phyloP scores from a whole-genome alignment of 1,284 basidiomycete species.

The Cronartium quercuum region DNA sequence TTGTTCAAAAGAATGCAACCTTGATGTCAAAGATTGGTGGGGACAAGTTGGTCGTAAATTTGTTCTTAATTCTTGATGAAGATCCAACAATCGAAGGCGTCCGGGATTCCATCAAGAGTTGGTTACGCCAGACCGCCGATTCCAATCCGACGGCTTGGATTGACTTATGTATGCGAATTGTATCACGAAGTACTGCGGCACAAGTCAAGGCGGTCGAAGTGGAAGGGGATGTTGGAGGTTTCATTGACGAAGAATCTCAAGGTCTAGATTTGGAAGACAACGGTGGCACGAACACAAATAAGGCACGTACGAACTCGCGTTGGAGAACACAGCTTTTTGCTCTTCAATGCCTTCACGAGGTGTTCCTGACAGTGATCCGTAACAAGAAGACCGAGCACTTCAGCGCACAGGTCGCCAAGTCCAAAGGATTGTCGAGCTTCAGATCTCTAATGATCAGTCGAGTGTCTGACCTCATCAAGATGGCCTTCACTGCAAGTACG shows the following conservation, averaged over 20 bases:
- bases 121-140: constrained; percentile 89
- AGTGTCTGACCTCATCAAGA: constrained; percentile 88
- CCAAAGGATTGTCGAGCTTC: constrained; percentile 48
- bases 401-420: constrained; percentile 61
- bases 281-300: constrained; percentile 33
- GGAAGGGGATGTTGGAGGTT: constrained; percentile 58
- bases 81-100: constrained; percentile 93
- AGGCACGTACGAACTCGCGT: constrained; percentile 55
- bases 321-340: constrained; percentile 98
- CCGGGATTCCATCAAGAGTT: constrained; percentile 83
- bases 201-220: constrained; percentile 47
- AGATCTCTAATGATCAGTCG: constrained; percentile 65
- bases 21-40: constrained; percentile 89
- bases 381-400: constrained; percentile 75
- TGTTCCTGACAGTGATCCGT: constrained; percentile 67
- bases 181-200: constrained; percentile 57
- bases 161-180: constrained; percentile 91
- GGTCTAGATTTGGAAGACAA: constrained; percentile 42
- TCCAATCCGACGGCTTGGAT: constrained; percentile 96
- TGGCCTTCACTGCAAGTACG: constrained; percentile 95
- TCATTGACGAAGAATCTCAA: constrained; percentile 45
- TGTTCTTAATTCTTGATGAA: constrained; percentile 90
- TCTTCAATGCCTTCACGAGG: constrained; percentile 81
- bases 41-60: constrained; percentile 83
- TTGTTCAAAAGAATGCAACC: constrained; percentile 89